Conservation (phyloP, 1,284 basidiomycete genomes). For the Rhodotorula sp. region DNA sequence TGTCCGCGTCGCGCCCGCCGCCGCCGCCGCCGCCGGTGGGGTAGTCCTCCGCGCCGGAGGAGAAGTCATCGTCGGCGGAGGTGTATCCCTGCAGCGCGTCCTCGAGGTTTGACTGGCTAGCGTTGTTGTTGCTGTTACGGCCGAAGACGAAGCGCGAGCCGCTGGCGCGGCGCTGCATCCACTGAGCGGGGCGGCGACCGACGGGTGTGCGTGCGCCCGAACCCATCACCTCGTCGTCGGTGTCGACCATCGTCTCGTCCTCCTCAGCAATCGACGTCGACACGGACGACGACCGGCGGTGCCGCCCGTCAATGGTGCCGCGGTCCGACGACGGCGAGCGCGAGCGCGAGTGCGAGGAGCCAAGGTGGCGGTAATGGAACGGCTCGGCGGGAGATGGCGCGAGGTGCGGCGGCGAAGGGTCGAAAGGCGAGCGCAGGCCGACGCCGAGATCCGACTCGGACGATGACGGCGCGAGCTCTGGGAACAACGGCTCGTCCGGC, state of each 20-base stretch:
- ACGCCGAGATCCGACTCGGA: conserved; percentile 25
- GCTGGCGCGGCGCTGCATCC: conserved; percentile 24
- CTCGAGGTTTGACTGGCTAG: background rate
- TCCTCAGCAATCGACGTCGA: conserved; percentile 29
- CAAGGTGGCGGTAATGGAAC: conserved; percentile 33
- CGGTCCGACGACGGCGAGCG: conserved; percentile 28
- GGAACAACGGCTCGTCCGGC: conserved; percentile 32
- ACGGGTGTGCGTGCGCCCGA: conserved; percentile 16
- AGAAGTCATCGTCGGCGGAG: conserved; percentile 6
- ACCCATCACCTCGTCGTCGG: conserved; percentile 19
- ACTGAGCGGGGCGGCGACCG: conserved; percentile 5
- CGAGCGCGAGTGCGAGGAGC: conserved; percentile 35
- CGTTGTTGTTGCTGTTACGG: background rate
- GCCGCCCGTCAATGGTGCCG: background rate
- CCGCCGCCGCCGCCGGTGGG: background rate
- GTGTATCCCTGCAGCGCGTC: background rate
- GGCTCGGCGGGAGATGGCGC: conserved; percentile 16
- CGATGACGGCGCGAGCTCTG: conserved; percentile 7
- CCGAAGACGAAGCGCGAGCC: conserved; percentile 25
- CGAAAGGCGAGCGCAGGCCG: conserved; percentile 1
- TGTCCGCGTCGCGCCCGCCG: background rate
- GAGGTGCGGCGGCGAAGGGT: background rate
- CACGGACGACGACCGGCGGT: conserved; percentile 18
- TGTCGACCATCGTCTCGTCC: conserved; percentile 31
- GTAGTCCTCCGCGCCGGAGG: background rate